Evolutionary conservation across 352 stramenopile genomes (phyloP), one percentile per base, ranked within the genome.

Genomic region (Phytophthora capsici): DNA sequence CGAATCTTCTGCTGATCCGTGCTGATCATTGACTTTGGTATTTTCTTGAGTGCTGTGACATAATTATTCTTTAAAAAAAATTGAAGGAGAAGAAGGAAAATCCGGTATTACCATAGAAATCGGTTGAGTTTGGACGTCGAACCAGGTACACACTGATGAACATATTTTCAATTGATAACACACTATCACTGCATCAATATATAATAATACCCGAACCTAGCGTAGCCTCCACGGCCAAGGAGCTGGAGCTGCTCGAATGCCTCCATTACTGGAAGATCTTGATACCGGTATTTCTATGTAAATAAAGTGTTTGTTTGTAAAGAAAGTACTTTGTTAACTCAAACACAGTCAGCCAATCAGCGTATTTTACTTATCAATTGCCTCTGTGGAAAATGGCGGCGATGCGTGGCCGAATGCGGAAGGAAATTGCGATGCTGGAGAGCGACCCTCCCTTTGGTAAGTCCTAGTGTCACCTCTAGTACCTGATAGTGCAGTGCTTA

Each of bases 361-460:
- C 8, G 16, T 9, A 36, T 45, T 28, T 57, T 45, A 44, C 30
- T 51, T 61, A 7, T 34, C 28, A 34, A 14, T 34, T 57, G 14
- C 9, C 57, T 61, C 16, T 6, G n/a, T 13, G 38, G n/a, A 49
- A 23, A 9, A 92, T 93, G 86, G 73, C 74, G 17, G 77, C 85
- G 13, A 94, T 94, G 86, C 80, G 81, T 25, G 78, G 82, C 34
- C 80, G 86, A 6, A 94, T 93, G 86, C 80, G 81, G 43, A 90
- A 90, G 68, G 86, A 94, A 66, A 82, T 94, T 52, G 80, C 86
- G 63, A 94, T 94, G 84, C 79, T 94, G 20, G 86, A 90, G 69
- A 83, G 71, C 10, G 84, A 94, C 30, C 86, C 86, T 38, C 86
- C 86, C 20, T 86, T 88, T 61, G 86, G 82, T 90, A 44, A 56